Percentiles rank a stretch among this genome's conserved stretches.
Conservation (phyloP, 257 asterid species). For the Schizonepeta tenuifolia region DNA sequence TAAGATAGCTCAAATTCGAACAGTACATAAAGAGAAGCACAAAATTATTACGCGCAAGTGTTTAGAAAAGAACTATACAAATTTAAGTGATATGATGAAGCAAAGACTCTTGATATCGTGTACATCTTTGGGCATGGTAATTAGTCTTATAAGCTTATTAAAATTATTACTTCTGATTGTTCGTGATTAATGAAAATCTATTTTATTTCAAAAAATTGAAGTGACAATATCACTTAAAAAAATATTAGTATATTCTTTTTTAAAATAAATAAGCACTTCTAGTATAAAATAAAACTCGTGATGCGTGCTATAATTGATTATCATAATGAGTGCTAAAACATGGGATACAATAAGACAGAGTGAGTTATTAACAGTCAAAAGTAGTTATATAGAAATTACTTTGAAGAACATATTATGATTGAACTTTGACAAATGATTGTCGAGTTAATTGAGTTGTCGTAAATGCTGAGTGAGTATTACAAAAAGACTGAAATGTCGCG, state of each 20-base stretch:
- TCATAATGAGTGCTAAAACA: neutral
- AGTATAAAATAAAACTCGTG: neutral
- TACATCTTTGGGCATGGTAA: too few species aligned
- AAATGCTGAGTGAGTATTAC: neutral
- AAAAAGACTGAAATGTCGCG: neutral
- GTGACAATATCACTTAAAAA: neutral
- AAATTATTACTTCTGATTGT: too few species aligned
- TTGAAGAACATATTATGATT: constrained; percentile 14
- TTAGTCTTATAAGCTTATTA: too few species aligned
- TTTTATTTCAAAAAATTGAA: neutral
- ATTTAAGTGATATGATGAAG: too few species aligned
- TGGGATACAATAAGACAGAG: neutral
- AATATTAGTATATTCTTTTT: neutral
- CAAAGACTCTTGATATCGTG: too few species aligned
- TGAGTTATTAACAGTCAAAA: constrained; percentile 2
- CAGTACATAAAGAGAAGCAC: too few species aligned
- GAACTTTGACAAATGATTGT: constrained; percentile 25
- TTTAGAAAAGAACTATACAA: neutral
- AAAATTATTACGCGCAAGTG: neutral
- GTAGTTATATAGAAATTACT: constrained; percentile 11
- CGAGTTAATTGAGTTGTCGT: constrained; percentile 26
- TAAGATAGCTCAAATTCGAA: too few species aligned
- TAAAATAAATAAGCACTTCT: neutral
- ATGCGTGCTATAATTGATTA: neutral
- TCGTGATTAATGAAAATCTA: too few species aligned